Percentiles rank a stretch among this genome's conserved stretches.
Conservation (phyloP, 2,329 filamentous ascomycete species). For the Cadophora sp. region DNA sequence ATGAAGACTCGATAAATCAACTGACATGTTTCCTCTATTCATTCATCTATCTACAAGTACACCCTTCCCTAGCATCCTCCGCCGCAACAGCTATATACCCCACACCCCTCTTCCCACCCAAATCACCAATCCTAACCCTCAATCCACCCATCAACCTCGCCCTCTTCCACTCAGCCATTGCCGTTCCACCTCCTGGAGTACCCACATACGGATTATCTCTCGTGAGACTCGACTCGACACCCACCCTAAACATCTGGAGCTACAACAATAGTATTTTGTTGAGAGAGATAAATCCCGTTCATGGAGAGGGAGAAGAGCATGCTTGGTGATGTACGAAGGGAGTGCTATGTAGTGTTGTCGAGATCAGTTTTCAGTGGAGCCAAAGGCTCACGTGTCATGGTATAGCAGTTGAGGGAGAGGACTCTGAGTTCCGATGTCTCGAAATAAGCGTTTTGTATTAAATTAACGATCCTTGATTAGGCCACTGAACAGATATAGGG, state of each 20-base stretch:
- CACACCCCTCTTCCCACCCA: neutral
- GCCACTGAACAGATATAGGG: neutral
- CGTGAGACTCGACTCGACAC: neutral
- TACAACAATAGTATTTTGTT: neutral
- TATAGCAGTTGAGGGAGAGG: neutral
- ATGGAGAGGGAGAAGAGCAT: neutral
- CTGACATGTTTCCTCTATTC: neutral
- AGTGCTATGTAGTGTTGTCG: neutral
- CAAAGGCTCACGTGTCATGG: neutral
- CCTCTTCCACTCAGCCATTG: neutral
- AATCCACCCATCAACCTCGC: neutral
- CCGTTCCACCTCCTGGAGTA: neutral
- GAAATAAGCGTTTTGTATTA: neutral
- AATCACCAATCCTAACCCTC: constrained; percentile 7
- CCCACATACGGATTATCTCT: constrained; percentile 11
- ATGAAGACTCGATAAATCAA: neutral
- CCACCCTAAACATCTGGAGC: constrained; percentile 9
- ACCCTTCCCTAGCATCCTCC: neutral
- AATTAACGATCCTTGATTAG: neutral
- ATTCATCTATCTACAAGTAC: neutral
- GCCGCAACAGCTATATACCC: neutral
- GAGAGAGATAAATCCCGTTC: neutral
- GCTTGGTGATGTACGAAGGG: neutral
- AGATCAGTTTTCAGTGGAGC: neutral
- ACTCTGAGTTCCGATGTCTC: neutral